Base-by-base conservation (phyloP, 129 eudicot genomes). In the Pittosporum tobira region DNA sequence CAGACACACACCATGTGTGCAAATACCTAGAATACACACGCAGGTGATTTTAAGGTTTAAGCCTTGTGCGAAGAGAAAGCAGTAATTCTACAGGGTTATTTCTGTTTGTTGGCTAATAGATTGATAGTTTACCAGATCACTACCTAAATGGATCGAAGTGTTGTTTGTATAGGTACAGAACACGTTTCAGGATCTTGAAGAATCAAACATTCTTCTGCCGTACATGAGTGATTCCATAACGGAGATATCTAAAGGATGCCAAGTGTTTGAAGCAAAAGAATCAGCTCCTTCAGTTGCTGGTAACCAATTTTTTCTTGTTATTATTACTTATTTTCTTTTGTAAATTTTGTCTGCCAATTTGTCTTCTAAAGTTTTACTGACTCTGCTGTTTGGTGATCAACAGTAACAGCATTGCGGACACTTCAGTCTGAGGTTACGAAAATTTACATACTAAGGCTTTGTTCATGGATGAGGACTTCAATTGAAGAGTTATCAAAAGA, bases 181-280 rank as follows among this genome's bases (percentile, higher is more conserved):
- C 78, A 78, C 96, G 54, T 91, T 91, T 72, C 79, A 77, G 57
- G 96, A 86, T 61, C 84, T 91, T 68, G 94, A 87, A 68, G 96
- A 86, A 48, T 86, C 83, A 23, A 86, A 91, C 72, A 80, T 91
- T 53, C 96, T 91, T 43, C 72, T 74, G 24, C 79, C 96, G 6
- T 83, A 72, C 73, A 83, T 87, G 94, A 78, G 69, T 63, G 90
- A 81, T 75, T 88, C 98, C 63, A 78, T 91, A 65, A 78, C 70
- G 71, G 94, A 87, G 68, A 68, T 91, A 70, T 80, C 96, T 62
- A 81, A 71, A 71, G 95, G 88, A 59, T 74, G 87, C 74, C 96
- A 81, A 81, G 85, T 87, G 59, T 87, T 87, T 76, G 98, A 91
- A 83, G 90, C 71, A 31, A 85, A 90, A 76, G 98, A 90, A 69